Evolutionary conservation across 257 asterid species (phyloP), one percentile per base, ranked within the genome.

Genomic region (Penstemon newberryi): DNA sequence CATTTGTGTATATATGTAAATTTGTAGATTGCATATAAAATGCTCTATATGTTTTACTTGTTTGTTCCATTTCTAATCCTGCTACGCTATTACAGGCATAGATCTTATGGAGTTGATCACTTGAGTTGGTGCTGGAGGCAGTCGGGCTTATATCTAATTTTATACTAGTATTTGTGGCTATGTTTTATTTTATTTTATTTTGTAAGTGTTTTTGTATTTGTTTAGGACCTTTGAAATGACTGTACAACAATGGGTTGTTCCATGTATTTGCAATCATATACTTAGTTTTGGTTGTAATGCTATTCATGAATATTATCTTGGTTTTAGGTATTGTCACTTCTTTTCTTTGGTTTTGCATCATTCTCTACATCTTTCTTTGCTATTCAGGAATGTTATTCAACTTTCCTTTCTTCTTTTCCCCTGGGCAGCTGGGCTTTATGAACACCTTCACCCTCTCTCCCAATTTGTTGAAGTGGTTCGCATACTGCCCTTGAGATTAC

Each of bases 171-270:
- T 65, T 61, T 61, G 60, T 75, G 79, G 71, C 75, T 37, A 67
- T 79, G 44, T 74, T 63, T 42, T 52, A 6, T 45, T 62, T 43
- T 7, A 33, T 33, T 44, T 47, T 5, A 1, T 63, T 36, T 57
- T 61, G 63, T 9, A 71, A 49, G 66, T 62, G 63, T 51, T 38
- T 47, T 55, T 54, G 52, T 69, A 70, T 54, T 15, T 45, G 77
- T 79, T 64, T 73, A 81, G 78, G 78, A 68, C 70, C 72, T 59
- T 70, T 67, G n/a, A n/a, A 57, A 74, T 80, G 85, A 75, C 69
- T 77, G 73, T 81, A 68, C 69, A 60, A 73, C 56, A 45, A 36
- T 75, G 75, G 67, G 40, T 63, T 65, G 77, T 65, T 74, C 57
- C 80, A 60, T 79, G 65, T 67, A 66, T 66, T 59, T 75, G 78